phyloP scores from a whole-genome alignment of 2,329 filamentous ascomycete genomes.

The Onygenales sp. region DNA sequence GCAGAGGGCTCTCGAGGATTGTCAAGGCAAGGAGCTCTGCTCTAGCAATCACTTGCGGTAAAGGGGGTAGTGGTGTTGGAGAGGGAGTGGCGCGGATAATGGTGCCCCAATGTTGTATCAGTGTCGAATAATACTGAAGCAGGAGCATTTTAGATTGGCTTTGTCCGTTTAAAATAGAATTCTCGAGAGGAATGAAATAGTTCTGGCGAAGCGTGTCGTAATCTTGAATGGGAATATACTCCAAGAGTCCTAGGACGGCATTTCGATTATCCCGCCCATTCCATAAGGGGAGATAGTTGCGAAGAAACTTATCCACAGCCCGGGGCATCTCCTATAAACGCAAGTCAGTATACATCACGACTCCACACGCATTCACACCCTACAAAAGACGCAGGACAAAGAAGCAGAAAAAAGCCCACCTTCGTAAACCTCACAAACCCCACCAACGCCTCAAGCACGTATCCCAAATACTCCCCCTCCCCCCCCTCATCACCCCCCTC shows the following conservation, averaged over 20 bases:
- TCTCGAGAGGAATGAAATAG: constrained; percentile 33
- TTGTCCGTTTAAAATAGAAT: constrained; percentile 26
- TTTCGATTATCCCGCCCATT: constrained; percentile 48
- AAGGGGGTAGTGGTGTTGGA: constrained; percentile 10
- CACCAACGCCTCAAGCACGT: constrained; percentile 24
- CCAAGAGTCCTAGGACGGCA: constrained; percentile 26
- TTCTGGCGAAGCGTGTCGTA: constrained; percentile 25
- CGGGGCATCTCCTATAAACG: constrained; percentile 23
- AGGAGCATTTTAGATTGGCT: constrained; percentile 48
- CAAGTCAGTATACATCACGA: background rate
- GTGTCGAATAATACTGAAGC: constrained; percentile 55
- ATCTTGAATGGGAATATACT: constrained; percentile 22
- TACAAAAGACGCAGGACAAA: background rate
- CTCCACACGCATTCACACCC: background rate
- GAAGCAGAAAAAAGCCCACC: constrained; percentile 16
- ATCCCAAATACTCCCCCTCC: constrained; percentile 27
- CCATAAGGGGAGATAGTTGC: constrained; percentile 51
- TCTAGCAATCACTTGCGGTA: constrained; percentile 40
- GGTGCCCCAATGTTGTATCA: constrained; percentile 50
- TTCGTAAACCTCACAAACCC: constrained; percentile 29
- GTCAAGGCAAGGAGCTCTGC: constrained; percentile 47
- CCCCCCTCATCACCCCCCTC: constrained; percentile 31
- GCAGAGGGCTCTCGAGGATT: constrained; percentile 45
- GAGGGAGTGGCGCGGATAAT: constrained; percentile 21
- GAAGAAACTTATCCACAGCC: constrained; percentile 27